Base-by-base conservation (phyloP, 352 stramenopile species). In the Globisporangium cylindrosporum region DNA sequence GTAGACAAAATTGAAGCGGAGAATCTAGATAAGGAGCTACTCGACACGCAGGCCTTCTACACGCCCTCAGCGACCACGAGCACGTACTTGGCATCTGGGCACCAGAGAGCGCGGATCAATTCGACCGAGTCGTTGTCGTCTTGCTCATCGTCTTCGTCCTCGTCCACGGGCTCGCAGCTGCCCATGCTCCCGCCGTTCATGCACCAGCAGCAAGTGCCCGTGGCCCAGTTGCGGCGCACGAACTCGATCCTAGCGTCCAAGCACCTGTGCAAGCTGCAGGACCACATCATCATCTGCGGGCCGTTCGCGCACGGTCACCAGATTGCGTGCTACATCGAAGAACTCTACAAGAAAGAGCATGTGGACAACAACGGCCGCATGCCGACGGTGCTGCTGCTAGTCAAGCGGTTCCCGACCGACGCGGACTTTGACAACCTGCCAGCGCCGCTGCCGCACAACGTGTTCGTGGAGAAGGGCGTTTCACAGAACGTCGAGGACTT, bases 401-500 rank as follows among this genome's bases (percentile, higher is more conserved):
- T 83, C n/a, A 87, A 87, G 55, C 57, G 59, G 14, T 49, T 80
- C 7, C 79, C 77, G 1, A 78, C 53, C 18, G 66, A 75, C 22
- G 14, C 68, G 10, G 75, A 84, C 15, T 61, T 84, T 55, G 70
- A 77, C 22, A 75, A 74, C 20, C 41, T 83, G 14, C 25, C 66
- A 3, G 46, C 29, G 0, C 62, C 61, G 4, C 62, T 90, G n/a
- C 76, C 81, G 12, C 20, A 65, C 3, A 79, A 84, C 51, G 78
- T 87, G 34, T 84, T 76, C 53, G 65, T 88, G 0, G 71, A 88
- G 53, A 69, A 75, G 15, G 80, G 82, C 14, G 65, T 75, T 5
- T 80, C 75, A 9, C 71, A 86, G 64, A 84, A 79, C 18, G 74
- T 88, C 29, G 80, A 87, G 48, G 80, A 89, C 41, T 55, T 91